phyloP scores from a whole-genome alignment of 1,139 yeast genomes.

The Magnusiomyces clavatus region DNA sequence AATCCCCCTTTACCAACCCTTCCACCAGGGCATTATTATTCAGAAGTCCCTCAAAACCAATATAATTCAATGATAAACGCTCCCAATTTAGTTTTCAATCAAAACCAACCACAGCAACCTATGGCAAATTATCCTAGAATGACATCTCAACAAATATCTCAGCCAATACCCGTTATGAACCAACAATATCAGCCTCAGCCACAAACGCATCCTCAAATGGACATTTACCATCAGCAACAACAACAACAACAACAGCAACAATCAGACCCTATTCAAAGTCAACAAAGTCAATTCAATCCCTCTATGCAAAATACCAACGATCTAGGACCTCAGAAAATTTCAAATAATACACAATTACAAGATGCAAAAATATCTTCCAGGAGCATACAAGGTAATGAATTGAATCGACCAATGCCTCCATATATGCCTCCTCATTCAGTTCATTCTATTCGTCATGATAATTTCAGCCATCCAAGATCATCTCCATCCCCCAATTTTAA shows the following conservation, averaged over 20 bases:
- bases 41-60: too few relatives aligned
- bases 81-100: too few relatives aligned
- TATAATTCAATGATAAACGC: too few relatives aligned
- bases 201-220: constrained; percentile 5
- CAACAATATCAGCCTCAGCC: constrained; percentile 4
- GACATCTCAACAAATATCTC: constrained; percentile 2
- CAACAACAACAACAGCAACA: constrained; percentile 16
- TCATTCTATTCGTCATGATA: constrained; percentile 4
- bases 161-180: not conserved
- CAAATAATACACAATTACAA: constrained; percentile 10
- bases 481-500: constrained; percentile 8
- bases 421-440: constrained; percentile 2
- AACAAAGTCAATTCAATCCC: constrained; percentile 15
- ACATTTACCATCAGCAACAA: constrained; percentile 7
- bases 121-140: not conserved
- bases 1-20: too few relatives aligned
- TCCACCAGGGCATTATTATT: too few relatives aligned
- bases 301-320: constrained; percentile 16
- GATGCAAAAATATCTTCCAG: not conserved
- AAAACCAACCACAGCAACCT: constrained; percentile 8
- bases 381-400: too few relatives aligned
- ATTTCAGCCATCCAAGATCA: constrained; percentile 1
- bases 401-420: not conserved
- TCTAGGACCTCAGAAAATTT: too few relatives aligned
- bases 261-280: constrained; percentile 17